Conservation (phyloP, 371 early-diverging fungal genomes). For the Mortierella sp. region DNA sequence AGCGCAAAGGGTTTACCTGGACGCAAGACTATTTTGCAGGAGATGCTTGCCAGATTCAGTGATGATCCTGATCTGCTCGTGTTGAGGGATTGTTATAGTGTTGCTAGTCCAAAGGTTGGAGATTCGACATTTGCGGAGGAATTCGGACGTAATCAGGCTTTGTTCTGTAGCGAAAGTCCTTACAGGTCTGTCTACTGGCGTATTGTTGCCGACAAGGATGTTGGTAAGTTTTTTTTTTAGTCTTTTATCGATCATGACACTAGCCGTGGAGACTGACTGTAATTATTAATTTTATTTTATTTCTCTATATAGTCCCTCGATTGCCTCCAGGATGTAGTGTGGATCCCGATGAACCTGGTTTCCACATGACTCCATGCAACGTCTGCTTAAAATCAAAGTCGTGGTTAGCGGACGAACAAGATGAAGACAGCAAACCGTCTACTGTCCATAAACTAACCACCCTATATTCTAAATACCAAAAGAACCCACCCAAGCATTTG, state of each 20-base stretch:
- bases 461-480: neutral
- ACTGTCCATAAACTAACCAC: neutral
- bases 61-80: slow-evolving; percentile 17
- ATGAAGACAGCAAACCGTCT: neutral
- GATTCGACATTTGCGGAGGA: slow-evolving; percentile 60
- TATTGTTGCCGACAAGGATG: slow-evolving; percentile 40
- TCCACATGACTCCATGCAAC: neutral
- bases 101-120: slow-evolving; percentile 62
- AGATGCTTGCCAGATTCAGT: slow-evolving; percentile 39
- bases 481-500: slow-evolving; percentile 17
- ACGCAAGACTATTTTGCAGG: slow-evolving; percentile 32
- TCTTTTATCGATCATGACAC: too few species aligned
- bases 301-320: slow-evolving; percentile 2
- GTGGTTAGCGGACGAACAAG: neutral
- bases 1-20: slow-evolving; percentile 9
- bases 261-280: too few species aligned
- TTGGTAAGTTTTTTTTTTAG: slow-evolving; percentile 12
- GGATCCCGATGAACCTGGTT: slow-evolving; percentile 10
- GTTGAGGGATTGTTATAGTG: slow-evolving; percentile 60
- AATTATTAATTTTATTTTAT: neutral
- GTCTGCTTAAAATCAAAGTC: neutral
- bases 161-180: slow-evolving; percentile 12
- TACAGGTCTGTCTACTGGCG: slow-evolving; percentile 44
- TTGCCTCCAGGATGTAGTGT: slow-evolving; percentile 25
- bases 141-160: slow-evolving; percentile 27